phyloP scores from a whole-genome alignment of 2,329 filamentous ascomycete species.

The Penicillium palitans region DNA sequence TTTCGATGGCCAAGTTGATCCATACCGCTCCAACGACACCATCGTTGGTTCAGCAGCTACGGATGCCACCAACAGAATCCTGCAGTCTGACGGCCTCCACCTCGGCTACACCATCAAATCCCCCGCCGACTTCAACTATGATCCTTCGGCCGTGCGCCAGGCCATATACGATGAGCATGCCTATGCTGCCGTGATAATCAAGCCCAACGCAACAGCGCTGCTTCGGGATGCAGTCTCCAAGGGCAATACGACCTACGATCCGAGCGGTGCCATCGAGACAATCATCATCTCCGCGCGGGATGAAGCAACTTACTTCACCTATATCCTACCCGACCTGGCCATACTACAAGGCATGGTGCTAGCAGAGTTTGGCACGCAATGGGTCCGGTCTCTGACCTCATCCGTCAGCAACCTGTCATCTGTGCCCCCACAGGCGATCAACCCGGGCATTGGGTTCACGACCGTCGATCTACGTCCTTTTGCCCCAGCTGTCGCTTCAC shows the following conservation, averaged over 20 bases:
- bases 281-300: conserved; percentile 59
- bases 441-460: conserved; percentile 58
- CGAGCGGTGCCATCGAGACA: conserved; percentile 58
- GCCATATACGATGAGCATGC: conserved; percentile 60
- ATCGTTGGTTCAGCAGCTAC: conserved; percentile 59
- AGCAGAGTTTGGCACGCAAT: conserved; percentile 50
- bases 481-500: conserved; percentile 54
- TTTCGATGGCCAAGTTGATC: conserved; percentile 59
- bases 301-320: conserved; percentile 54
- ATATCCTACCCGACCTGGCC: conserved; percentile 55
- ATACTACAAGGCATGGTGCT: conserved; percentile 51
- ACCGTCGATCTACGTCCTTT: conserved; percentile 62
- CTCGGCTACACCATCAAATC: conserved; percentile 54
- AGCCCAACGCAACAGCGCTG: conserved; percentile 61
- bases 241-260: conserved; percentile 61
- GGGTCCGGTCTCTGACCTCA: conserved; percentile 37
- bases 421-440: conserved; percentile 54
- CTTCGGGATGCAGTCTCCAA: conserved; percentile 56
- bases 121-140: conserved; percentile 55
- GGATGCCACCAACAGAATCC: conserved; percentile 47
- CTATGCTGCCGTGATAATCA: conserved; percentile 64
- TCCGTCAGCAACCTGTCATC: conserved; percentile 46
- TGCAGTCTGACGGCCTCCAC: conserved; percentile 41
- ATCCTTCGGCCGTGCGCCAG: conserved; percentile 58
- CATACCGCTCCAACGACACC: conserved; percentile 52